phyloP scores from a whole-genome alignment of 805 yeast species.

The Pichia insulana region DNA sequence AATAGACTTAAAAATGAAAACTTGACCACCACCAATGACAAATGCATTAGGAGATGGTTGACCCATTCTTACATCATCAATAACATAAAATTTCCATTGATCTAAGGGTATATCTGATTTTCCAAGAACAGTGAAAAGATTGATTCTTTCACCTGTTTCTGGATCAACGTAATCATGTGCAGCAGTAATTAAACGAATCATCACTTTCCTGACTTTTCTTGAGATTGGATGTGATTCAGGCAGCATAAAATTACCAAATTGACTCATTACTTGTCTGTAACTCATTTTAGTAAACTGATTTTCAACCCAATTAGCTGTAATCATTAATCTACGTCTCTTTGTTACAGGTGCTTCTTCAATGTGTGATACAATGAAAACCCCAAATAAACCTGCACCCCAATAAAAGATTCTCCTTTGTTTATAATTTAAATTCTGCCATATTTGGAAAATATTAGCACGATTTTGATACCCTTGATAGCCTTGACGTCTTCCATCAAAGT shows the following conservation, averaged over 20 bases:
- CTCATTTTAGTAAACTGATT: constrained; percentile 50
- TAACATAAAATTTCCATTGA: constrained; percentile 78
- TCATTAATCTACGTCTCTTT: constrained; percentile 59
- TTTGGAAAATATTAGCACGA: background rate
- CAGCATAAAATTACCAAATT: constrained; percentile 45
- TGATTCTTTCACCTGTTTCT: constrained; percentile 21
- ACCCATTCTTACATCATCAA: constrained; percentile 42
- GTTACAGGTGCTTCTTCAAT: constrained; percentile 79
- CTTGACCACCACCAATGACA: constrained; percentile 93
- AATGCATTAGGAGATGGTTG: constrained; percentile 92
- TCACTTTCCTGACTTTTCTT: constrained; percentile 46
- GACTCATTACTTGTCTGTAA: constrained; percentile 49
- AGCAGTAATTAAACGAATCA: constrained; percentile 54
- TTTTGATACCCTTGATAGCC: background rate
- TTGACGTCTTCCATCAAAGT: constrained; percentile 14
- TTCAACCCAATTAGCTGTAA: constrained; percentile 63
- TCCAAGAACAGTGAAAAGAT: constrained; percentile 20
- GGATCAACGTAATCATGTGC: constrained; percentile 36
- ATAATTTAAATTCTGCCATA: constrained; percentile 7
- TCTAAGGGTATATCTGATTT: constrained; percentile 21
- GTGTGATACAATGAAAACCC: constrained; percentile 38
- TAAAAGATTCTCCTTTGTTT: constrained; percentile 11
- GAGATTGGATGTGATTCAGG: constrained; percentile 59
- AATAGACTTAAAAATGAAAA: constrained; percentile 77
- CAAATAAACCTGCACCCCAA: constrained; percentile 8